These are phyloP conservation scores for Jackrogersella multiformis DNA, from an alignment of 495 filamentous ascomycete species.

Conservation along the genomic window DNA sequence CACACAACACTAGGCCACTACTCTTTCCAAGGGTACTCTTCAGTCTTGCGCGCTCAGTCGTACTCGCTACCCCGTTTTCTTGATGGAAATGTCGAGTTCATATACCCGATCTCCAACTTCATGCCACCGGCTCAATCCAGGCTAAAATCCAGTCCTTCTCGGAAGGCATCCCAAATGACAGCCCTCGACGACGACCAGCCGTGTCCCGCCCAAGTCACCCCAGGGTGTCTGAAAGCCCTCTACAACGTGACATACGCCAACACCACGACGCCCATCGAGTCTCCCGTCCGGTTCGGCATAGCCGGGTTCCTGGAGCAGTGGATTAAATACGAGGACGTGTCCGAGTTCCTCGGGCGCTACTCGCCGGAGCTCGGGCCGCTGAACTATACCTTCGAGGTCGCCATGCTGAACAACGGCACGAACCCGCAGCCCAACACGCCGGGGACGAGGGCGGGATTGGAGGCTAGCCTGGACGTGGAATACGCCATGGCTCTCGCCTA, in stretches of 20 bases:
- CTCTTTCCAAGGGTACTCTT: constrained; percentile 38
- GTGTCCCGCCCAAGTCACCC: constrained; percentile 46
- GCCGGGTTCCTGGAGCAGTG: constrained; percentile 75
- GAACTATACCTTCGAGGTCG: constrained; percentile 69
- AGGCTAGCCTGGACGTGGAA: constrained; percentile 79
- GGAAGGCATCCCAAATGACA: constrained; percentile 12
- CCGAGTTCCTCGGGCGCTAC: constrained; percentile 61
- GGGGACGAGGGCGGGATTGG: constrained; percentile 52
- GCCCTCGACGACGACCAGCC: constrained; percentile 24
- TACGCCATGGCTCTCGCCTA: constrained; percentile 71
- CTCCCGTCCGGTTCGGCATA: constrained; percentile 63
- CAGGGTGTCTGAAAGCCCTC: constrained; percentile 50
- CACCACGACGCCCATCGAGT: constrained; percentile 24
- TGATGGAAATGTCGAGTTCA: constrained; percentile 52
- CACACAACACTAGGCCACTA: constrained; percentile 51
- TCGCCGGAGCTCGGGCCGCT: constrained; percentile 56
- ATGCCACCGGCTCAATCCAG: constrained; percentile 43
- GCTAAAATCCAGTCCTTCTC: constrained; percentile 1
- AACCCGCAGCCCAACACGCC: constrained; percentile 57
- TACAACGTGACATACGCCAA: constrained; percentile 53
- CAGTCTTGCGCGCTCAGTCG: constrained; percentile 47
- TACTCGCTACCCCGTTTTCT: constrained; percentile 61
- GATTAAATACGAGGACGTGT: constrained; percentile 67
- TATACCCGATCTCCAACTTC: constrained; percentile 55
- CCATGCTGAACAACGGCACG: constrained; percentile 66